Conservation (phyloP, 495 filamentous ascomycete species). For the Hypoxylon fragiforme region DNA sequence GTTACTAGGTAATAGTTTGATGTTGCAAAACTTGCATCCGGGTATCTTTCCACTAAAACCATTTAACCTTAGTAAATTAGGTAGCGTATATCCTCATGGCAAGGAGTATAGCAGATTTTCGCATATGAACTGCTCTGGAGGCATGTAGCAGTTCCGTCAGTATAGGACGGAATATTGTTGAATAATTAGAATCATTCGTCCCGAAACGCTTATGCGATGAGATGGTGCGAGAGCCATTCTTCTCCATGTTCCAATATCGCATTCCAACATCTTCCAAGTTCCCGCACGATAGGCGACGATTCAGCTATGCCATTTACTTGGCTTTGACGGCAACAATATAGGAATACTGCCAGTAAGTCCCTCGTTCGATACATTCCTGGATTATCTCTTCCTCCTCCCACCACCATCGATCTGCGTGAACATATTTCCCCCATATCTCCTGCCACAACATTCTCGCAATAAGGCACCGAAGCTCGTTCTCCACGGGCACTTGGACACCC, state of each 20-base stretch:
- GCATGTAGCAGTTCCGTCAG: slow-evolving; percentile 8
- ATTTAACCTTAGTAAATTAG: slow-evolving; percentile 4
- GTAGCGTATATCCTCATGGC: background rate
- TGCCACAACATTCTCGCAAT: slow-evolving; percentile 49
- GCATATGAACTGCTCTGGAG: slow-evolving; percentile 15
- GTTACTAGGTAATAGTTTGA: slow-evolving; percentile 8
- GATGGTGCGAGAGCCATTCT: background rate
- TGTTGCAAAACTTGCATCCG: slow-evolving; percentile 8
- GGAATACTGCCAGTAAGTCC: slow-evolving; percentile 53
- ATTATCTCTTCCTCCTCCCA: slow-evolving; percentile 54
- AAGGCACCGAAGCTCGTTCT: slow-evolving; percentile 42
- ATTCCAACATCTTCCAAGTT: background rate
- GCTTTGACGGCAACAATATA: slow-evolving; percentile 50
- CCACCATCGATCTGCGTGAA: slow-evolving; percentile 51
- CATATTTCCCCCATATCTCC: slow-evolving; percentile 51
- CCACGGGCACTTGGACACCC: slow-evolving; percentile 20
- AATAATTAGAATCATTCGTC: slow-evolving; percentile 12
- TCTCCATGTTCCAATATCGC: background rate
- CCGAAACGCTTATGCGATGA: slow-evolving; percentile 21
- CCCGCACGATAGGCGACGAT: background rate
- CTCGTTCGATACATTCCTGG: slow-evolving; percentile 49
- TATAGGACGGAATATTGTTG: slow-evolving; percentile 13
- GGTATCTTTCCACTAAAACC: slow-evolving; percentile 29
- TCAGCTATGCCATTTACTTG: slow-evolving; percentile 1
- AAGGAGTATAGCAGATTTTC: slow-evolving; percentile 20